Evolutionary conservation across 345 rosid species (phyloP).

Genomic region (Gossypium longicalyx): DNA sequence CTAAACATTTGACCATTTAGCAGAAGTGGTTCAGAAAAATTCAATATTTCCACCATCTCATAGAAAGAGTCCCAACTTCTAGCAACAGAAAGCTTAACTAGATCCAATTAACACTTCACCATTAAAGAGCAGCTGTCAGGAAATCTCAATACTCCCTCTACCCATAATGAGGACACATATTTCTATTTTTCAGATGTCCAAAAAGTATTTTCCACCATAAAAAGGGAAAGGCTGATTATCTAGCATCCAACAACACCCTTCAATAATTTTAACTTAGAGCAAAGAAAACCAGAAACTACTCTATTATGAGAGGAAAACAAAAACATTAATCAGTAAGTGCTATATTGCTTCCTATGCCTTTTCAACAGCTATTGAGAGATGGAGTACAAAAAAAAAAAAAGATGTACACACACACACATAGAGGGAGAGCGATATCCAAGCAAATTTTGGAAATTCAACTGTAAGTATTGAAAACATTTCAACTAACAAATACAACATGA

Average conservation of each 20-base stretch:
- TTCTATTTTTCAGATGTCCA: background rate
- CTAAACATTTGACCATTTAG: conserved; percentile 1
- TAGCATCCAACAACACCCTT: background rate
- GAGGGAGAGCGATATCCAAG: background rate
- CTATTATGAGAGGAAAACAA: background rate
- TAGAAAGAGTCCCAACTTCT: conserved; percentile 23
- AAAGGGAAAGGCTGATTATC: background rate
- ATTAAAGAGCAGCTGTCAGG: background rate
- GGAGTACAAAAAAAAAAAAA: background rate
- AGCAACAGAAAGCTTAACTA: conserved; percentile 30
- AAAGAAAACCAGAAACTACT: background rate
- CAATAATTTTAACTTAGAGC: background rate
- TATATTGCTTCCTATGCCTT: background rate
- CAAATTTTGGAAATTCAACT: background rate
- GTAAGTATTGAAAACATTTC: background rate
- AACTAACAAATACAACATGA: background rate
- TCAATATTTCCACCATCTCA: background rate
- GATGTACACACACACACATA: background rate
- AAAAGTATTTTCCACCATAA: background rate
- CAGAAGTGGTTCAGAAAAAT: background rate
- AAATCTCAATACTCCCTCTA: background rate
- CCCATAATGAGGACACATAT: background rate
- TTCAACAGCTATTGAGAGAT: background rate
- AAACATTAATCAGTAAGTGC: background rate
- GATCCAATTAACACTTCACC: conserved; percentile 2